Conservation (phyloP, 2,329 filamentous ascomycete species). For the Fusarium duplospermum region DNA sequence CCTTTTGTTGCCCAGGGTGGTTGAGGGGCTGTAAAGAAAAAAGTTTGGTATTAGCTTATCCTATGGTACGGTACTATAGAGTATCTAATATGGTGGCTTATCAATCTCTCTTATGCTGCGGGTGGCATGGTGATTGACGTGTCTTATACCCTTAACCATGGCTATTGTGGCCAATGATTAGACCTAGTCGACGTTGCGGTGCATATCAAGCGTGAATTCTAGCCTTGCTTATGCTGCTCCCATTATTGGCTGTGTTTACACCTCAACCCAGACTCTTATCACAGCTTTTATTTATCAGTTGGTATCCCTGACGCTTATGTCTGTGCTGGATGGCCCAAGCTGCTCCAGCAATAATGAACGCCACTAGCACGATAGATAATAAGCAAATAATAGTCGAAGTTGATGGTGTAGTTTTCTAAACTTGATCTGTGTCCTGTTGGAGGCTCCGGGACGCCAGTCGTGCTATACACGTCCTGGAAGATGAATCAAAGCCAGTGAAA, state of each 20-base stretch:
- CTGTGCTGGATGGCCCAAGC: too few species aligned
- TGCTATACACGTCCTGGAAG: too few species aligned
- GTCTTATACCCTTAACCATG: background rate
- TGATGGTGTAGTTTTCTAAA: too few species aligned
- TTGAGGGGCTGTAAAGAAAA: slow-evolving; percentile 13
- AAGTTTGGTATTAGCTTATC: background rate
- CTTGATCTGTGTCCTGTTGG: too few species aligned
- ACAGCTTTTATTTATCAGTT: background rate
- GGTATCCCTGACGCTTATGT: too few species aligned
- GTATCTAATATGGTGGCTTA: background rate
- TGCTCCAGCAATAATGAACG: too few species aligned
- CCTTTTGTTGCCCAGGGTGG: slow-evolving; percentile 33
- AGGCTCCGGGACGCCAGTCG: too few species aligned
- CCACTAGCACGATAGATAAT: too few species aligned
- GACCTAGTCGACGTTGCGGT: background rate
- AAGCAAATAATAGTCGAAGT: too few species aligned
- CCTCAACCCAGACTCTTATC: background rate
- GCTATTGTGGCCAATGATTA: background rate
- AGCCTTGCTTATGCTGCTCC: background rate
- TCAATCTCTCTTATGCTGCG: background rate
- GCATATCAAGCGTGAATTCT: background rate
- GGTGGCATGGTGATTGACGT: background rate
- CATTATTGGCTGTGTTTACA: background rate
- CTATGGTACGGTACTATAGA: background rate
- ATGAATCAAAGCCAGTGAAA: too few species aligned